Evolutionary conservation across 2,329 filamentous ascomycete genomes (phyloP).

Genomic region (Monosporascus sp.): DNA sequence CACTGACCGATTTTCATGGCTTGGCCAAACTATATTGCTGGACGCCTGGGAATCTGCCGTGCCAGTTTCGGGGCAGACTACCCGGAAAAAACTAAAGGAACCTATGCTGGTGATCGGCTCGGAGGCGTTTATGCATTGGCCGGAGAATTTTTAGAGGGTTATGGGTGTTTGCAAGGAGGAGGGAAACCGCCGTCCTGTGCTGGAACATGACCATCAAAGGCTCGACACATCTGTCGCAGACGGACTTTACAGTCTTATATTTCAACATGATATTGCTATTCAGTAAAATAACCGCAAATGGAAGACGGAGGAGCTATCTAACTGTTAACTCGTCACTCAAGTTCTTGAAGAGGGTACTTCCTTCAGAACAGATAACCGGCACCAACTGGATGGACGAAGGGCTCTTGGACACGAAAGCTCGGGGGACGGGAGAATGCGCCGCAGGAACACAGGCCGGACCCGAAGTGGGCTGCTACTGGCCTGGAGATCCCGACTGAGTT

Average conservation of each 20-base stretch:
- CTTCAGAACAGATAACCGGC: slow-evolving; percentile 39
- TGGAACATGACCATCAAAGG: slow-evolving; percentile 50
- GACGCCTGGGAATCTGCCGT: slow-evolving; percentile 57
- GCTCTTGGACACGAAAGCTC: slow-evolving; percentile 37
- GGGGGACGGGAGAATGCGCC: slow-evolving; percentile 38
- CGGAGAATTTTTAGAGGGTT: slow-evolving; percentile 55
- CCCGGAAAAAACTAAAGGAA: slow-evolving; percentile 36
- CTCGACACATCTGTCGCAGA: slow-evolving; percentile 60
- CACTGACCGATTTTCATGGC: slow-evolving; percentile 46
- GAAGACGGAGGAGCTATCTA: slow-evolving; percentile 55
- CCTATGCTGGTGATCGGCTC: slow-evolving; percentile 60
- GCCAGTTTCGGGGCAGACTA: slow-evolving; percentile 37
- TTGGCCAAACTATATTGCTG: slow-evolving; percentile 60
- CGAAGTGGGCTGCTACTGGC: slow-evolving; percentile 53
- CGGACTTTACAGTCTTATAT: slow-evolving; percentile 62
- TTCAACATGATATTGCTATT: slow-evolving; percentile 51
- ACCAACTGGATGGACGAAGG: slow-evolving; percentile 49
- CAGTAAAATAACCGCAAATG: slow-evolving; percentile 59
- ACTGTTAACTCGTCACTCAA: slow-evolving; percentile 59
- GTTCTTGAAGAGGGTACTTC: slow-evolving; percentile 53
- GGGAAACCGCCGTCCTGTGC: slow-evolving; percentile 34
- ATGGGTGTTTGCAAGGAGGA: slow-evolving; percentile 51
- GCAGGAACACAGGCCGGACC: slow-evolving; percentile 46
- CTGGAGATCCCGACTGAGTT: slow-evolving; percentile 56
- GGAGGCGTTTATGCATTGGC: slow-evolving; percentile 65